phyloP scores from a whole-genome alignment of 1,284 basidiomycete species.

The Ceratobasidium sp. region DNA sequence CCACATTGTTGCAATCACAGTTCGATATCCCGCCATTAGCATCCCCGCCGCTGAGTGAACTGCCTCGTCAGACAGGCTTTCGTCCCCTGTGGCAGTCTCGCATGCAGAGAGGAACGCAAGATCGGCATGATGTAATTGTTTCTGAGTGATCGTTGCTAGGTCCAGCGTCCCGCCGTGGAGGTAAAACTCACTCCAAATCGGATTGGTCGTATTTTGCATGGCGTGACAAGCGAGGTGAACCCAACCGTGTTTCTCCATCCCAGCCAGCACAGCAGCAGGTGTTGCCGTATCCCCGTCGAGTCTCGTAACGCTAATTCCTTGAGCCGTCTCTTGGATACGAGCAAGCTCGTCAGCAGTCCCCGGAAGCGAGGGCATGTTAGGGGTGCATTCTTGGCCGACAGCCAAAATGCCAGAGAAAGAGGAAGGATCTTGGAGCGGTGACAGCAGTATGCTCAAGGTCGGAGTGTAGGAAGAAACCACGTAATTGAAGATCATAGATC shows the following conservation, averaged over 20 bases:
- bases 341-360: conserved; percentile 1
- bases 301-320: background rate
- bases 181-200: background rate
- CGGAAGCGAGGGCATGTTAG: background rate
- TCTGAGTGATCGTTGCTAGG: background rate
- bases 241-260: conserved; percentile 3
- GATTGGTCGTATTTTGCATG: background rate
- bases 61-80: too few relatives aligned
- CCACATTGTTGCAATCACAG: too few relatives aligned
- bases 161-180: conserved; percentile 11
- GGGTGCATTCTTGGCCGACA: background rate
- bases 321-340: background rate
- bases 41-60: too few relatives aligned
- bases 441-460: background rate
- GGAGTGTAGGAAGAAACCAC: conserved; percentile 33
- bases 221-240: conserved; percentile 23
- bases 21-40: too few relatives aligned
- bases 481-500: conserved; percentile 18
- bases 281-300: background rate
- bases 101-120: too few relatives aligned
- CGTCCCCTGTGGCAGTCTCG: too few relatives aligned
- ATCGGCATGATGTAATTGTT: too few relatives aligned
- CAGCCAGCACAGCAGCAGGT: background rate
- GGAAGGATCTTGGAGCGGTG: background rate
- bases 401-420: background rate